phyloP scores from a whole-genome alignment of 208 protist species.

The Acanthamoeba sp. region DNA sequence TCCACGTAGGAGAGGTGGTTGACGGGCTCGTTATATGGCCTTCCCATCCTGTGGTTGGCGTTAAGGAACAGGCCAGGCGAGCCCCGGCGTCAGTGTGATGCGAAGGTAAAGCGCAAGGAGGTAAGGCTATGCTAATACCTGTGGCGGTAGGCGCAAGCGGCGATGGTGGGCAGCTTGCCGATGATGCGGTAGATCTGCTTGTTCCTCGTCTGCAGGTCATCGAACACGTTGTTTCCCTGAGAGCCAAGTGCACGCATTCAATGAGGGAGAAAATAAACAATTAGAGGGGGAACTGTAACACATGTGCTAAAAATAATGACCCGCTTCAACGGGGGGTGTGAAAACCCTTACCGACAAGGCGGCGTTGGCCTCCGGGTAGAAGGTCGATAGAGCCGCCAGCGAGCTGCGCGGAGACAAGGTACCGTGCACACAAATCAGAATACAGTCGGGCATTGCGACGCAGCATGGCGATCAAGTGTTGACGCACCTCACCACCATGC shows the following conservation, averaged over 20 bases:
- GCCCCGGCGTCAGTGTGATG: neutral
- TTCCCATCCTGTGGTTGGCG: neutral
- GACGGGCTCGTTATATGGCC: slow-evolving; percentile 84
- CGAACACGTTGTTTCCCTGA: slow-evolving; percentile 77
- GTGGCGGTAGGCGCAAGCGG: slow-evolving; percentile 91
- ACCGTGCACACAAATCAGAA: neutral
- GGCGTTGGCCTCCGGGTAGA: slow-evolving; percentile 87
- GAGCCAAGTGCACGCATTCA: no score
- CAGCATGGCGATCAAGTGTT: neutral
- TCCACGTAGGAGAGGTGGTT: slow-evolving; percentile 88
- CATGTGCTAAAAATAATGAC: no score
- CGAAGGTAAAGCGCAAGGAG: neutral
- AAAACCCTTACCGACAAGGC: slow-evolving; percentile 76
- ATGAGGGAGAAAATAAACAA: no score
- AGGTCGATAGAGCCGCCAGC: slow-evolving; percentile 84
- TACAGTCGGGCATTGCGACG: neutral
- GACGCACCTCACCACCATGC: slow-evolving; percentile 82
- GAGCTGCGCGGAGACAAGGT: no score
- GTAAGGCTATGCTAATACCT: slow-evolving; percentile 7
- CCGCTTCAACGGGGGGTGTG: neutral
- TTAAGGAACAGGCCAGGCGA: neutral
- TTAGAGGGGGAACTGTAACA: no score
- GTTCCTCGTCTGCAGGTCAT: slow-evolving; percentile 82
- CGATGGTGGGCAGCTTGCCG: slow-evolving; percentile 91
- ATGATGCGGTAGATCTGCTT: slow-evolving; percentile 90